These are phyloP conservation scores for Prillingera fragicola DNA, from an alignment of 1,284 basidiomycete species.

Conservation along the genomic window DNA sequence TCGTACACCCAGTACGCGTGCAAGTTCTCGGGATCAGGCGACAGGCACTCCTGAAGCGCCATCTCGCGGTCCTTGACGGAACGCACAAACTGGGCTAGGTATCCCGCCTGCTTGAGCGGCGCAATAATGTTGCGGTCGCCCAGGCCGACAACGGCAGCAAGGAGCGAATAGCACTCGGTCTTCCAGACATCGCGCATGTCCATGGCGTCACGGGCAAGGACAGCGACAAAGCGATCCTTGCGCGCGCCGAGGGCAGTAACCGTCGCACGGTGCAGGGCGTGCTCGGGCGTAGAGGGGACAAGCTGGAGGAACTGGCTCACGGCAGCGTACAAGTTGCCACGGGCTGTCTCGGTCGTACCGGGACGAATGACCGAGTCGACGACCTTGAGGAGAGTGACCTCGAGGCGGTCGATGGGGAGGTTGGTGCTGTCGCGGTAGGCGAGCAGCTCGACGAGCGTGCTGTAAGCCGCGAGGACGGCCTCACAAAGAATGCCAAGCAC, in stretches of 20 bases:
- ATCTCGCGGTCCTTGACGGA: constrained; percentile 77
- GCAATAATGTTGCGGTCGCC: constrained; percentile 55
- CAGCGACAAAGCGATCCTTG: constrained; percentile 65
- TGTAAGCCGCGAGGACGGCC: constrained; percentile 71
- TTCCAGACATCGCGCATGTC: constrained; percentile 96
- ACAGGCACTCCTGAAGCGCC: constrained; percentile 71
- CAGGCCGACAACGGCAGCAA: constrained; percentile 56
- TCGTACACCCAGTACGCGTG: constrained; percentile 94
- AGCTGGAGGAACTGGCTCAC: constrained; percentile 83
- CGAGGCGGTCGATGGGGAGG: constrained; percentile 73
- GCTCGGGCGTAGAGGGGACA: constrained; percentile 27
- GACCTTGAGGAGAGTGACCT: constrained; percentile 66
- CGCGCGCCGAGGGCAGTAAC: constrained; percentile 54
- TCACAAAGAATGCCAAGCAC: constrained; percentile 78
- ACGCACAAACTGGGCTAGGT: constrained; percentile 74
- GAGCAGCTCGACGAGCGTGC: constrained; percentile 70
- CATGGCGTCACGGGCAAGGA: constrained; percentile 83
- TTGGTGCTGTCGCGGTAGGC: constrained; percentile 56
- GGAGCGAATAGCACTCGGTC: constrained; percentile 61
- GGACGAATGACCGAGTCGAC: constrained; percentile 71
- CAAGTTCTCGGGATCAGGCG: constrained; percentile 83
- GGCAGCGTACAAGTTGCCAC: constrained; percentile 93
- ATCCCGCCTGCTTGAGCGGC: constrained; percentile 68
- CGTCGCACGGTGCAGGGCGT: constrained; percentile 57
- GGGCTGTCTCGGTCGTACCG: constrained; percentile 76